Evolutionary conservation across 768 basidiomycete species (phyloP).

Genomic region (Hericium alpestre): DNA sequence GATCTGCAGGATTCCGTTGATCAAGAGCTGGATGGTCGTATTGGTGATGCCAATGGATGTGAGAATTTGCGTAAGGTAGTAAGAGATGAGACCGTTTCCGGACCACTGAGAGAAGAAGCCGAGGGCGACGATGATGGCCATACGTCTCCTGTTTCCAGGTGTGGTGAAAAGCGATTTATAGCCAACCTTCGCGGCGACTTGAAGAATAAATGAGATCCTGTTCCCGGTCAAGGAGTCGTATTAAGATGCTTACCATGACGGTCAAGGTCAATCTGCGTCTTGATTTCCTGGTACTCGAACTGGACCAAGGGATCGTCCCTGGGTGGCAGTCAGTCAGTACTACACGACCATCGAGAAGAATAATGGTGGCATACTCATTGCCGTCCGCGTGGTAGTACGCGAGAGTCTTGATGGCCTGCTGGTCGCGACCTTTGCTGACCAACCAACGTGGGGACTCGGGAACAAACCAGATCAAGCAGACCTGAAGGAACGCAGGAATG

Average conservation of each 20-base stretch:
- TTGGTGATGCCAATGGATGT: conserved; percentile 55
- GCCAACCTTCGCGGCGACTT: conserved; percentile 45
- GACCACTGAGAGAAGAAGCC: conserved; percentile 85
- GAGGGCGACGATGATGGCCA: conserved; percentile 66
- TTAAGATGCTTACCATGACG: conserved; percentile 17
- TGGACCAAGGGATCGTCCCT: conserved; percentile 51
- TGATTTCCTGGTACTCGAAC: conserved; percentile 76
- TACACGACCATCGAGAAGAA: neutral
- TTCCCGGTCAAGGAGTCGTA: neutral
- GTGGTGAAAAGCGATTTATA: conserved; percentile 62
- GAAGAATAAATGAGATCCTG: neutral
- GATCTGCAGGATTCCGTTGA: conserved; percentile 78
- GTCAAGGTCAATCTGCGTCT: conserved; percentile 63
- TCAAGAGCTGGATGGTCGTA: conserved; percentile 56
- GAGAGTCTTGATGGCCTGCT: conserved; percentile 55
- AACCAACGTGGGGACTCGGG: conserved; percentile 85
- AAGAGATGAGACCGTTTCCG: conserved; percentile 75
- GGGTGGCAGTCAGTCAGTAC: conserved; percentile 17
- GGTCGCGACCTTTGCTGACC: conserved; percentile 62
- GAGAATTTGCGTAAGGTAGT: conserved; percentile 72
- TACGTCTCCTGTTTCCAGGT: conserved; percentile 63
- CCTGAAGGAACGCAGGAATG: conserved; percentile 56
- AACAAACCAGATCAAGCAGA: conserved; percentile 53
- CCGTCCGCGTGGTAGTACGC: conserved; percentile 81
- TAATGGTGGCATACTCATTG: conserved; percentile 32